Percentiles rank a stretch among this genome's conserved stretches.
Evolutionary conservation across 1,284 basidiomycete species (phyloP).

Genomic region (Mycena sp.): DNA sequence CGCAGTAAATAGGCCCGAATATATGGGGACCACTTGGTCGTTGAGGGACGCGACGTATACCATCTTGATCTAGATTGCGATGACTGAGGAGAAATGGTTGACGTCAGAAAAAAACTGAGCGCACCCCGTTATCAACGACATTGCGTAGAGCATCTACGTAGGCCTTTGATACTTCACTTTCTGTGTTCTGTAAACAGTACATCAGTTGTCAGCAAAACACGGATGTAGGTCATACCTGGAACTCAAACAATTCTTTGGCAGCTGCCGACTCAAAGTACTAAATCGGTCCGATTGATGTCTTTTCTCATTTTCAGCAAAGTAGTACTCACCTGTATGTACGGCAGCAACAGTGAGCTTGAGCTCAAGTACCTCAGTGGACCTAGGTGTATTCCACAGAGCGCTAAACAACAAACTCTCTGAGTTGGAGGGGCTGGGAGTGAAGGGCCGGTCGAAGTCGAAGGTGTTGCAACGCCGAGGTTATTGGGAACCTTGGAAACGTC

Average conservation of each 20-base stretch:
- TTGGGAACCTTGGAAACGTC: conserved; percentile 46
- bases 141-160: conserved; percentile 82
- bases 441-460: conserved; percentile 44
- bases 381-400: conserved; percentile 92
- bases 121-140: conserved; percentile 84
- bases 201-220: conserved; percentile 11
- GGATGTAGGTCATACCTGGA: conserved; percentile 68
- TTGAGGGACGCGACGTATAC: conserved; percentile 94
- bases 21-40: conserved; percentile 96
- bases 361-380: conserved; percentile 90
- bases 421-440: conserved; percentile 44
- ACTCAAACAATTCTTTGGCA: conserved; percentile 94
- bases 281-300: conserved; percentile 27
- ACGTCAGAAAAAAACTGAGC: conserved; percentile 35
- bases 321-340: conserved; percentile 79
- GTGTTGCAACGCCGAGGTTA: conserved; percentile 41
- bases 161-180: conserved; percentile 75
- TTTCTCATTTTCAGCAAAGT: neutral
- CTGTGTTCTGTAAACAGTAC: conserved; percentile 68
- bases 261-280: conserved; percentile 95
- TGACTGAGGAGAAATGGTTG: neutral
- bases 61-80: conserved; percentile 66
- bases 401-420: conserved; percentile 82
- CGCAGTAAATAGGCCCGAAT: conserved; percentile 91
- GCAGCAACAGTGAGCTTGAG: conserved; percentile 82